Base-by-base conservation (phyloP, 1,284 basidiomycete genomes). In the Naganishia cerealis region DNA sequence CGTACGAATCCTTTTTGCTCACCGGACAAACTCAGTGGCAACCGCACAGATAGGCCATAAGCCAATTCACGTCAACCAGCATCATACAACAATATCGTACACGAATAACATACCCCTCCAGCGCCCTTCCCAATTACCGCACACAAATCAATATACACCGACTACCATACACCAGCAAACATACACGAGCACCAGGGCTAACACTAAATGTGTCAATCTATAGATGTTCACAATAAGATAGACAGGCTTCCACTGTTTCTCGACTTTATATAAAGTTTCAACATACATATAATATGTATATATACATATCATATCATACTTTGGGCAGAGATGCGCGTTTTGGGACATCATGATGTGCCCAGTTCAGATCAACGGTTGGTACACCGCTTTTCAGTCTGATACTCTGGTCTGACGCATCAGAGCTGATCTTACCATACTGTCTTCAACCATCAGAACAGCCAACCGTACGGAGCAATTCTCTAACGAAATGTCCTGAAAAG, bases 1-100 rank as follows among this genome's bases (percentile, higher is more conserved):
- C 75, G 15, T 76, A 75, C 58, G 78, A 75, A 66, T 75, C 73
- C 39, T 79, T 77, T 29, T 69, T 80, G 71, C 71, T 75, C 65
- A 75, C 72, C 58, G 78, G 77, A 4, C 72, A 65, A 43, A 74
- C 73, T 0, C 70, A 77, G 21, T 79, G 78, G 78, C 74, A 76
- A 54, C 76, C 76, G 0, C 74, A 76, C 68, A 39, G 71, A 67
- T 71, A 55, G 38, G 5, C n/a, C 40, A n/a, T 46, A 46, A 15
- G 9, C 15, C n/a, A 18, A 7, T 18, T 43, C 43, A 46, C 43
- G 16, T 15, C n/a, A 15, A 46, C 46, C 9, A 50, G n/a, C 9
- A 8, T n/a, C 15, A 15, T 46, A 46, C 43, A 46, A 7, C 29
- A 33, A 24, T 24, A 24, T 10, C 46, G 13, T 50, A 10, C 21